Percentiles rank a stretch among this genome's conserved stretches.
Conservation (phyloP, 2,329 filamentous ascomycete species). For the Ilyonectria robusta region DNA sequence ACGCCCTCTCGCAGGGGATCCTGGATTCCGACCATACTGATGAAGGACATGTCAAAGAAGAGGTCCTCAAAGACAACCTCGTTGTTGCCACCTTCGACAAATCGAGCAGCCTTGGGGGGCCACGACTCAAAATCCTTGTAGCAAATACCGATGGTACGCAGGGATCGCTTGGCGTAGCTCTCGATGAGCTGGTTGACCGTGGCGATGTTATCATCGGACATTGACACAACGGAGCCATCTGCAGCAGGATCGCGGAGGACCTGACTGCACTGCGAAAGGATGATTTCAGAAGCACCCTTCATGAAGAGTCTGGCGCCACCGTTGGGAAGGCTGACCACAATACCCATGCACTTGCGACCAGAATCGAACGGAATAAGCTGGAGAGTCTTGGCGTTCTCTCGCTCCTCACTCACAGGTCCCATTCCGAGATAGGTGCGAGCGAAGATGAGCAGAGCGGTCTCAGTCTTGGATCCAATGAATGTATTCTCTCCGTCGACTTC, state of each 20-base stretch:
- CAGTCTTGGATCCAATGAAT: constrained; percentile 84
- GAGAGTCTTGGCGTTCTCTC: constrained; percentile 70
- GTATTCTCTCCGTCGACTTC: constrained; percentile 76
- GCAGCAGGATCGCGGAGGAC: constrained; percentile 64
- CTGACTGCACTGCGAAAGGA: constrained; percentile 69
- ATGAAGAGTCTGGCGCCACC: constrained; percentile 70
- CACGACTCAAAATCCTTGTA: constrained; percentile 89
- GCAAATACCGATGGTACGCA: constrained; percentile 87
- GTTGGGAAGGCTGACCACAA: constrained; percentile 66
- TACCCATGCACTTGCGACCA: constrained; percentile 79
- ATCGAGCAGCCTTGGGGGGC: constrained; percentile 78
- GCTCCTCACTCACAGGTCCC: constrained; percentile 74
- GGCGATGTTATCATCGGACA: constrained; percentile 68
- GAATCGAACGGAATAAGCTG: constrained; percentile 85
- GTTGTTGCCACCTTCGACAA: constrained; percentile 67
- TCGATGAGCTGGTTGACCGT: constrained; percentile 78
- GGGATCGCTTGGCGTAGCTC: constrained; percentile 82
- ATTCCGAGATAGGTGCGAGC: constrained; percentile 77
- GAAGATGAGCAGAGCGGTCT: constrained; percentile 80
- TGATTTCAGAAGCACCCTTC: constrained; percentile 76
- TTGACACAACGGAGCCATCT: constrained; percentile 57
- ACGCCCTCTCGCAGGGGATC: constrained; percentile 84
- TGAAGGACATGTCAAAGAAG: constrained; percentile 76
- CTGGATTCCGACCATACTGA: constrained; percentile 84
- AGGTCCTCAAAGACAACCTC: constrained; percentile 77